Evolutionary conservation across 345 rosid species (phyloP), one percentile per base, ranked within the genome.

Genomic region (Boechera divaricarpa): DNA sequence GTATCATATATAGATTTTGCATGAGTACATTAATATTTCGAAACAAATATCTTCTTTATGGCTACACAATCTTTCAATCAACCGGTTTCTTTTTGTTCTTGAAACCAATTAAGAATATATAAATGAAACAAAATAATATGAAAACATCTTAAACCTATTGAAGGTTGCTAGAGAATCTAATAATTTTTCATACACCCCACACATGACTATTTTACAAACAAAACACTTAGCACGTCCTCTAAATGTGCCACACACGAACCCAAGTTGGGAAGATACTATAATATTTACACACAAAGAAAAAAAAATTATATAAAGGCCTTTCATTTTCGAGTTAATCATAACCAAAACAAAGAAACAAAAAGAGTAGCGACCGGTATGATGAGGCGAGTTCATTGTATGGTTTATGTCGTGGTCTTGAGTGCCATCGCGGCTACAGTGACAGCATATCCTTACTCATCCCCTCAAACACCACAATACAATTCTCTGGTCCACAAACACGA

Each of bases 151-250:
- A 29, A 12, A 6, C 8, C 2, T 5, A 6, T 12, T 1, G 38
- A 55, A 55, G 8, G 36, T 28, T 29, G 9, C 4, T 12, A 29
- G 18, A 29, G 60, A 29, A 29, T 55, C 38, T 55, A 7, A 55
- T 28, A 55, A 54, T 10, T 10, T 54, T 5, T 29, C 36, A 28
- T 55, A 32, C 31, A 28, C n/a, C 60, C 36, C 16, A 28, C 60
- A 29, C n/a, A 55, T 12, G 16, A 55, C 8, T 28, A 12, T 12
- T 15, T 5, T 28, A 21, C n/a, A 29, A 55, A 55, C 9, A 28
- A 55, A 28, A 36, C 29, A 55, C 60, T 29, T 55, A 29, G 60
- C 60, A 55, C 60, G 60, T 29, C 16, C 42, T 9, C 42, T 55
- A 55, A 2, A 12, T 29, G 18, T 55, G 60, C 60, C 18, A 12